A percentile compares a stretch with the other conserved stretches of the same genome.
phyloP scores from a whole-genome alignment of 345 rosid genomes.

The Acer negundo region DNA sequence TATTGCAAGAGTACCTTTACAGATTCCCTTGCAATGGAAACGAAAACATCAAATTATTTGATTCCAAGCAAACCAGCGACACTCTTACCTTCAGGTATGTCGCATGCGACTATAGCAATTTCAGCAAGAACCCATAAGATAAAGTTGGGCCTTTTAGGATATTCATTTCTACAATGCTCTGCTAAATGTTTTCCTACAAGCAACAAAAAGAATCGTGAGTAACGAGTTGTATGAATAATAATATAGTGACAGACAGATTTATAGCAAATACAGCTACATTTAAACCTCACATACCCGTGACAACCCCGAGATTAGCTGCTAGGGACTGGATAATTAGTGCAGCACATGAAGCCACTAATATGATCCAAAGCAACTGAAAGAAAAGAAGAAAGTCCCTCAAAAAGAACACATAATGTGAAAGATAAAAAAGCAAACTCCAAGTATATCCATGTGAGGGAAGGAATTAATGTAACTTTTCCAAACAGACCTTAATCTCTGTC shows the following conservation, averaged over 20 bases:
- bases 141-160: conserved; percentile 75
- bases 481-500: not conserved
- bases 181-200: conserved; percentile 85
- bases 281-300: conserved; percentile 55
- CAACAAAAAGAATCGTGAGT: conserved; percentile 6
- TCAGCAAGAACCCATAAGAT: conserved; percentile 89
- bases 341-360: conserved; percentile 88
- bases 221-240: not conserved
- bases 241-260: not conserved
- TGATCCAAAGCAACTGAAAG: conserved; percentile 89
- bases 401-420: not conserved
- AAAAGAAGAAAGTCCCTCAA: conserved; percentile 10
- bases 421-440: not conserved
- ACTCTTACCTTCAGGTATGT: conserved; percentile 83
- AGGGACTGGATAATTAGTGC: conserved; percentile 89
- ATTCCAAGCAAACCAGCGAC: conserved; percentile 20
- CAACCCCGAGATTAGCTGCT: conserved; percentile 96
- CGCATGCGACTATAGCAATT: conserved; percentile 88
- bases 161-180: conserved; percentile 84
- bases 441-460: not conserved
- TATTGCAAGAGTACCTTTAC: not conserved
- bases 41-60: conserved; percentile 1
- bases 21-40: conserved; percentile 7
- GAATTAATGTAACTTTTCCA: not conserved
- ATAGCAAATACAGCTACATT: not conserved